phyloP scores from a whole-genome alignment of 345 rosid species.

The Eucalyptus tenuipes region DNA sequence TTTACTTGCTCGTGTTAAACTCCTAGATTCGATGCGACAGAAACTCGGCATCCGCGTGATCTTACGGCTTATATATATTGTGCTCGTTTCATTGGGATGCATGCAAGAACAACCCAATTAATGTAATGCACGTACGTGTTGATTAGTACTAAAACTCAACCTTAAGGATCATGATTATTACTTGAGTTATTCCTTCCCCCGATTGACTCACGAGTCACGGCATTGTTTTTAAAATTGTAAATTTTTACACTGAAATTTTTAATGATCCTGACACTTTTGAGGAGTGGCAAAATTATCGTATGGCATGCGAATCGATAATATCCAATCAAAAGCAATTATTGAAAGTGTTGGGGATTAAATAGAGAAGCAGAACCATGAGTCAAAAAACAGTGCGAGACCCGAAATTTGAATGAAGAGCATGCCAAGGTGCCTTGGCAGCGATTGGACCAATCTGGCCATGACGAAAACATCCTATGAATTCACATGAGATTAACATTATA shows the following conservation, averaged over 20 bases:
- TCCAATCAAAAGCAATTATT: no score
- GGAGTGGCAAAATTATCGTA: not conserved
- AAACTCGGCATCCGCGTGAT: no score
- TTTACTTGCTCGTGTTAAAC: not conserved
- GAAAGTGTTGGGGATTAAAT: not conserved
- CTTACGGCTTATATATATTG: not conserved
- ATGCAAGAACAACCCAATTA: no score
- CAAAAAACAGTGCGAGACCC: not conserved
- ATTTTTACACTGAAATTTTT: no score
- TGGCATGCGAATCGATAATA: no score
- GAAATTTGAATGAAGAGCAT: not conserved
- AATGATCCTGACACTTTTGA: not conserved
- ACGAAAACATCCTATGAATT: no score
- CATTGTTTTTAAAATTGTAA: not conserved
- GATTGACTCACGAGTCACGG: no score
- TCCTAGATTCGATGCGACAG: not conserved
- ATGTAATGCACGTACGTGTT: not conserved
- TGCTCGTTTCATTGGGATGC: no score
- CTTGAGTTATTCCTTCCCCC: not conserved
- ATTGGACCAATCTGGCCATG: not conserved
- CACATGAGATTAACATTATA: not conserved
- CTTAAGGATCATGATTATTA: not conserved
- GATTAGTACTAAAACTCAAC: not conserved
- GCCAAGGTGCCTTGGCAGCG: no score
- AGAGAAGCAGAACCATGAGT: not conserved